A percentile compares a stretch with the other conserved stretches of the same genome.
phyloP scores from a whole-genome alignment of 2,329 filamentous ascomycete genomes.

The Aspergillus novoparasiticus region DNA sequence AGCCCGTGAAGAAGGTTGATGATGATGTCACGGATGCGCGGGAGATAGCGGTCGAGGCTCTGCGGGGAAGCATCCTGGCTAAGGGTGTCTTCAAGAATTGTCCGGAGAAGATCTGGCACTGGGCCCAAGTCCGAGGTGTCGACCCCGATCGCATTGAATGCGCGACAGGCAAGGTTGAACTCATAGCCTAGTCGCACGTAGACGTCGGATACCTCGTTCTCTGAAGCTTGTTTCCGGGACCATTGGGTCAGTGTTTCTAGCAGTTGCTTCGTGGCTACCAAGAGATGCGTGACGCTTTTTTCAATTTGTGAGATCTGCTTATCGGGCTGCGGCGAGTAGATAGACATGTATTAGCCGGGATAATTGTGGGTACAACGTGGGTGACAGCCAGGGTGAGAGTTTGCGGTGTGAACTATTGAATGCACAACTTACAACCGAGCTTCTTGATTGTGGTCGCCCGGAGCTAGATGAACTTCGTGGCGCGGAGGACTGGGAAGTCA shows the following conservation, averaged over 20 bases:
- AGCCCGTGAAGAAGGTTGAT: constrained; percentile 94
- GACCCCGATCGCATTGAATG: constrained; percentile 95
- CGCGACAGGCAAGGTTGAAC: constrained; percentile 97
- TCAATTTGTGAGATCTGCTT: constrained; percentile 93
- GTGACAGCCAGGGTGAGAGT: background rate
- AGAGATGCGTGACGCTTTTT: constrained; percentile 95
- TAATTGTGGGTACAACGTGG: constrained; percentile 11
- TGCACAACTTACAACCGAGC: constrained; percentile 59
- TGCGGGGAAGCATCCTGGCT: constrained; percentile 95
- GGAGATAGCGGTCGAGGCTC: constrained; percentile 90
- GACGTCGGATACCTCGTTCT: constrained; percentile 95
- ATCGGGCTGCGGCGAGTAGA: constrained; percentile 56
- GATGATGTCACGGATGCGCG: constrained; percentile 95
- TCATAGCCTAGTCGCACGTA: constrained; percentile 97
- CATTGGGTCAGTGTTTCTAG: constrained; percentile 97
- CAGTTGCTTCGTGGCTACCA: constrained; percentile 96
- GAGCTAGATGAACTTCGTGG: constrained; percentile 69
- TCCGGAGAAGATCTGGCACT: constrained; percentile 85
- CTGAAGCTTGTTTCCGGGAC: constrained; percentile 89
- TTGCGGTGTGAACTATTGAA: background rate
- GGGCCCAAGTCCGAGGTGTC: constrained; percentile 93
- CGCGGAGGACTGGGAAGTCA: constrained; percentile 62
- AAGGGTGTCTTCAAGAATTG: constrained; percentile 91
- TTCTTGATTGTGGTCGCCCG: constrained; percentile 60
- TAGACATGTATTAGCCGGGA: constrained; percentile 15